Base-by-base conservation (phyloP, 352 stramenopile genomes). In the Globisporangium sylvaticum region DNA sequence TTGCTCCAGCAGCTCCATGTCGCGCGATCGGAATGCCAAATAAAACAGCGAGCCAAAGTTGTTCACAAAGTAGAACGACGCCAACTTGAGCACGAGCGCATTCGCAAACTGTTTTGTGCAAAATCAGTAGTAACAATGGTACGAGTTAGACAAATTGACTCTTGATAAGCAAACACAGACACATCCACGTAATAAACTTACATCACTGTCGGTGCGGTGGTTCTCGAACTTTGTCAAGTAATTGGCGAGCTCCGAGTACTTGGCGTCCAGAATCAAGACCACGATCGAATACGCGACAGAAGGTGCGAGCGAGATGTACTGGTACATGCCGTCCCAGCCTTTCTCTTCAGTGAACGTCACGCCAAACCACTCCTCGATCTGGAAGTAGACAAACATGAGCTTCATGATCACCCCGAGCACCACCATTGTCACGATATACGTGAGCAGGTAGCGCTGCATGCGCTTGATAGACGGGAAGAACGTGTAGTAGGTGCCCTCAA, bases 11-110 rank as follows among this genome's bases (percentile, higher is more conserved):
- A 97, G 65, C 6, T 87, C 81, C 83, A 94, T 91, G 58, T 93
- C 82, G 24, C 84, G 83, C 37, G 92, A 88, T 42, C 96, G 86
- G 69, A 98, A 98, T 9, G 92, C 92, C 67, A 98, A 89, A 76
- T 98, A 99, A 73, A 98, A 98, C 1, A 98, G 79, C 65, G 91
- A 96, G 4, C 92, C 91, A 71, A 98, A 98, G 81, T 98, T 98
- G 81, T 98, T 98, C 24, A 98, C 91, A 67, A 99, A 99, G 70
- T 98, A 95, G 73, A 99, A 99, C 48, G 97, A 89, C 66, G 98
- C 98, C 5, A 98, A 87, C 84, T 99, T 99, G 58, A 98, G 88
- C 67, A 99, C 98, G 39, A 99, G 89, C 0, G 89, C 86, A 42
- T 97, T 97, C 9, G 87, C 78, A 78, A 97, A 97, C 84, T 94